Base-by-base conservation (phyloP, 75 land plant species). In the Isoetes taiwanensis region DNA sequence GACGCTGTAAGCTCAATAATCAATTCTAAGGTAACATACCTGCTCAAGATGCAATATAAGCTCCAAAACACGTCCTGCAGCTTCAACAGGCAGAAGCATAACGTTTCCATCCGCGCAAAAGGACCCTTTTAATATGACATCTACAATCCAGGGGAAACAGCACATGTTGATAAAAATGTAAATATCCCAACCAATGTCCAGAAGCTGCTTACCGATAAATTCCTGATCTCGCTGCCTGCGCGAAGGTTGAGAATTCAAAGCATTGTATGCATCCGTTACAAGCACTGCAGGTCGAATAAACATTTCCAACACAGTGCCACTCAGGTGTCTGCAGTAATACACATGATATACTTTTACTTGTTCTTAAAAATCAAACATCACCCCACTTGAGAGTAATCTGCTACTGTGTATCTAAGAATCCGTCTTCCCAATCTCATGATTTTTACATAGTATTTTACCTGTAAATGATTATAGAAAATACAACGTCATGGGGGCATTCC, bases 261-360 rank as follows among this genome's bases (percentile, higher is more conserved):
- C 95, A 77, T 91, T 91, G 50, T 68, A 91, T 0, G 97, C 94
- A 79, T 91, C 97, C 29, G 97, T 91, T 32, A 91, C 87, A 0
- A 91, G 61, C 38, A 91, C 97, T 64, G 97, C 95, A 43, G 97
- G 97, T 48, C 97, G 77, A 16, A 86, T 84, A 80, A 91, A 91
- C n/a, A 88, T 76, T 59, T 81, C 85, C 52, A 87, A 61, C 52
- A 74, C 81, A 40, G 95, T 91, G 59, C 82, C 95, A 66, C 87
- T 91, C 69, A 91, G 65, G 68, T 76, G 97, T 73, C 97, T 91
- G 77, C 56, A 8, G 48, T 57, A 58, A n/a, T n/a, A n/a, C n/a
- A n/a, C n/a, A n/a, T n/a, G n/a, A n/a, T n/a, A n/a, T n/a, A n/a
- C n/a, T n/a, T n/a, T n/a, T n/a, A n/a, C n/a, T n/a, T n/a, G n/a